Evolutionary conservation across 2,329 filamentous ascomycete species (phyloP).

Genomic region (Intubia oerlemansii): DNA sequence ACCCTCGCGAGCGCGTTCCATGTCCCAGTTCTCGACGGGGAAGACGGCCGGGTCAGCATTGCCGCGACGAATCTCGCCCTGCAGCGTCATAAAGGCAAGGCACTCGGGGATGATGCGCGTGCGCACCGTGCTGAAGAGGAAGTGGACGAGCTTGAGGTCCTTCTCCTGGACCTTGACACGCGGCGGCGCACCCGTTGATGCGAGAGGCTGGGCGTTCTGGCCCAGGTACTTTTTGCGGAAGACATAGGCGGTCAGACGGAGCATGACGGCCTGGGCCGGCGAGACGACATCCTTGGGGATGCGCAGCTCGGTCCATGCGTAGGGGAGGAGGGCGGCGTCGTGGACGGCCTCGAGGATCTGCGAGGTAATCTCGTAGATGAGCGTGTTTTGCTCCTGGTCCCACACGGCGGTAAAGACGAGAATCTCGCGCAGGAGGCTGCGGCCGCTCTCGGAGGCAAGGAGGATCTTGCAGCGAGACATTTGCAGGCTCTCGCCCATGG

Average conservation of each 20-base stretch:
- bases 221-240: conserved; percentile 33
- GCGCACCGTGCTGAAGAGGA: conserved; percentile 81
- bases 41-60: conserved; percentile 67
- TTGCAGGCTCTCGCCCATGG: conserved; percentile 62
- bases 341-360: conserved; percentile 90
- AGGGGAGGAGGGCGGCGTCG: conserved; percentile 72
- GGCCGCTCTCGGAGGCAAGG: conserved; percentile 71
- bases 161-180: conserved; percentile 20
- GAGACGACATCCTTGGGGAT: conserved; percentile 94
- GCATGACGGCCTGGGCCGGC: conserved; percentile 78
- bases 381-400: conserved; percentile 81
- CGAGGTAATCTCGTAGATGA: conserved; percentile 91
- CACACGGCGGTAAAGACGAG: conserved; percentile 93
- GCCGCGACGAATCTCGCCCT: conserved; percentile 68
- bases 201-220: conserved; percentile 13
- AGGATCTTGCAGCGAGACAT: conserved; percentile 79
- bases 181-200: background rate
- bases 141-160: conserved; percentile 52
- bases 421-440: conserved; percentile 73
- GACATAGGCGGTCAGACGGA: conserved; percentile 78
- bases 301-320: conserved; percentile 76
- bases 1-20: conserved; percentile 90
- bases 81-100: conserved; percentile 80
- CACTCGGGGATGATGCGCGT: conserved; percentile 86
- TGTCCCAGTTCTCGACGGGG: conserved; percentile 88